A percentile compares a stretch with the other conserved stretches of the same genome.
These are phyloP conservation scores for Amorphotheca resinae DNA, from an alignment of 495 filamentous ascomycete species.

Conservation along the genomic window DNA sequence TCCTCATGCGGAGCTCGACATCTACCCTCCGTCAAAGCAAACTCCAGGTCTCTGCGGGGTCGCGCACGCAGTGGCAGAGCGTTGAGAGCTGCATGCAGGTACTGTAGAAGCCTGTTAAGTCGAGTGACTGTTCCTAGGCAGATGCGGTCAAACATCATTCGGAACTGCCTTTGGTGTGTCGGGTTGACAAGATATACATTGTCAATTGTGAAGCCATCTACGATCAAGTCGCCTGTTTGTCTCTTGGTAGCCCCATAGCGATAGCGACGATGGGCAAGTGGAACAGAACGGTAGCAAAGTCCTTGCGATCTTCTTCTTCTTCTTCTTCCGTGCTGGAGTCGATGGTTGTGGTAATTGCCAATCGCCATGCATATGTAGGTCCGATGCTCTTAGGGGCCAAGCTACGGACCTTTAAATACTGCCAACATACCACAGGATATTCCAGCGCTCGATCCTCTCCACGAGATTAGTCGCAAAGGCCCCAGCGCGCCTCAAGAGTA, in stretches of 20 bases:
- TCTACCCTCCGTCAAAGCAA: too few species aligned
- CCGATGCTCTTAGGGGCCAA: slow-evolving; percentile 39
- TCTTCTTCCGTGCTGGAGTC: too few species aligned
- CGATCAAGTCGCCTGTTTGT: slow-evolving; percentile 46
- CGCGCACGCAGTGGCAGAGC: slow-evolving; percentile 41
- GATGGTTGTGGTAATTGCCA: too few species aligned
- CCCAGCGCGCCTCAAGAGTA: too few species aligned
- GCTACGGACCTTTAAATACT: slow-evolving; percentile 38
- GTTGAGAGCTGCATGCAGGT: slow-evolving; percentile 43
- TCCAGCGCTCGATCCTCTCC: too few species aligned
- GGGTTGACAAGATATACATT: slow-evolving; percentile 42
- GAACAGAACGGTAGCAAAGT: too few species aligned
- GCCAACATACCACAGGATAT: slow-evolving; percentile 31
- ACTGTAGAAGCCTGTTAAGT: slow-evolving; percentile 46
- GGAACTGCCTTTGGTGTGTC: slow-evolving; percentile 45
- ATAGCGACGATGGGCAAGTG: too few species aligned
- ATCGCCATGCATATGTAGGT: too few species aligned
- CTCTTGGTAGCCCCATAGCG: slow-evolving; percentile 45
- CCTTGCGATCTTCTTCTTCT: too few species aligned
- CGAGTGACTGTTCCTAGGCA: slow-evolving; percentile 46
- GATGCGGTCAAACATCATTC: slow-evolving; percentile 42
- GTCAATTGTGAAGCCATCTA: slow-evolving; percentile 42
- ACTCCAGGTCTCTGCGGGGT: too few species aligned
- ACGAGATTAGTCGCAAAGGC: too few species aligned
- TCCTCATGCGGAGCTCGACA: too few species aligned